Percentiles rank a stretch among this genome's conserved stretches.
These are phyloP conservation scores for Cytospora piceicola DNA, from an alignment of 2,329 filamentous ascomycete genomes.

Conservation along the genomic window DNA sequence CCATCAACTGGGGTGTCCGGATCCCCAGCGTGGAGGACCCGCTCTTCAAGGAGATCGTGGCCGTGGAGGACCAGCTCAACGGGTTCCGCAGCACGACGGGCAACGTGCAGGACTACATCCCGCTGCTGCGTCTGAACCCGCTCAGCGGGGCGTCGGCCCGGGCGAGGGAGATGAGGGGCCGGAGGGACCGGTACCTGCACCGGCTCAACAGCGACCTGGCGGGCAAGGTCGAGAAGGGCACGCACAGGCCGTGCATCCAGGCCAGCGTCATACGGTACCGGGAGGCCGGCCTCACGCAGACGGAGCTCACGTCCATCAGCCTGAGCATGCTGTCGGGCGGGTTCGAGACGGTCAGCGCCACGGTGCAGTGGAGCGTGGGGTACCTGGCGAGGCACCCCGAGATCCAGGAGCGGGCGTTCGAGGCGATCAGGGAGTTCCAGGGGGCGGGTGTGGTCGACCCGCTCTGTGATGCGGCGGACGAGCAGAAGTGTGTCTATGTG, in stretches of 20 bases:
- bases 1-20: slow-evolving; percentile 33
- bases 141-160: slow-evolving; percentile 22
- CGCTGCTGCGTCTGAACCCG: slow-evolving; percentile 28
- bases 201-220: slow-evolving; percentile 23
- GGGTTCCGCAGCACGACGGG: slow-evolving; percentile 30
- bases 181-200: slow-evolving; percentile 26
- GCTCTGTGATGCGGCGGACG: slow-evolving; percentile 62
- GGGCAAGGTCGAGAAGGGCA: slow-evolving; percentile 22
- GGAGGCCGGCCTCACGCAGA: slow-evolving; percentile 27
- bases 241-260: slow-evolving; percentile 29
- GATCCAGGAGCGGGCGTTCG: slow-evolving; percentile 60
- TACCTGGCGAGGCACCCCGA: slow-evolving; percentile 45
- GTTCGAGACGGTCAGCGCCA: slow-evolving; percentile 28
- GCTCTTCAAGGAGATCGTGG: slow-evolving; percentile 30
- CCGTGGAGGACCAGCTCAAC: slow-evolving; percentile 32
- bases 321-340: slow-evolving; percentile 56
- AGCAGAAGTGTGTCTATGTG: slow-evolving; percentile 67
- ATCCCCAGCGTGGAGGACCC: slow-evolving; percentile 31
- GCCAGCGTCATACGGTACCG: slow-evolving; percentile 29
- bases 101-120: slow-evolving; percentile 30
- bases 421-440: slow-evolving; percentile 55
- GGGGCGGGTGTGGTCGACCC: slow-evolving; percentile 49
- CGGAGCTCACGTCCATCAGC: slow-evolving; percentile 47
- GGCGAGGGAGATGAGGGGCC: slow-evolving; percentile 27
- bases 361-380: slow-evolving; percentile 32